A percentile compares a stretch with the other conserved stretches of the same genome.
Conservation (phyloP, 2,329 filamentous ascomycete genomes). For the Colletotrichum liriopes region DNA sequence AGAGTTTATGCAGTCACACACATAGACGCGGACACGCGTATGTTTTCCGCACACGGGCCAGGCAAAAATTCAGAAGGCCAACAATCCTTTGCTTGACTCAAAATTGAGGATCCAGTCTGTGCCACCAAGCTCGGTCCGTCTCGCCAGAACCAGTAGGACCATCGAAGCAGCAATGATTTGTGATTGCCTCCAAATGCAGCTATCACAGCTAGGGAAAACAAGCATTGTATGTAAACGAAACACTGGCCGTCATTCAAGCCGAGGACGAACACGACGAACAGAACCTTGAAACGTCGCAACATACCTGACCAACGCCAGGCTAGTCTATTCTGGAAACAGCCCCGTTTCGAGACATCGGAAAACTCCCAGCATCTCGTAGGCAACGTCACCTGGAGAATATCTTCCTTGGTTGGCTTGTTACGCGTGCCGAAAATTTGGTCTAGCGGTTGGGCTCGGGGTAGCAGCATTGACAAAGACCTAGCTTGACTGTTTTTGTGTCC, state of each 20-base stretch:
- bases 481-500: background rate
- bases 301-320: background rate
- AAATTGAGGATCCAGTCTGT: background rate
- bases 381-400: background rate
- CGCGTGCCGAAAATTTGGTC: background rate
- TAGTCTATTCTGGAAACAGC: too few relatives aligned
- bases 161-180: background rate
- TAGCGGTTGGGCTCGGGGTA: background rate
- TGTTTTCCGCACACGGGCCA: slow-evolving; percentile 4
- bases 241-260: background rate
- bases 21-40: background rate
- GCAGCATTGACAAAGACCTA: background rate
- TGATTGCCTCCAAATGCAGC: background rate
- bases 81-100: slow-evolving; percentile 19
- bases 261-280: background rate
- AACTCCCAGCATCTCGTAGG: background rate
- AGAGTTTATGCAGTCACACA: slow-evolving; percentile 25
- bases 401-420: background rate
- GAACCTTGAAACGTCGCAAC: background rate
- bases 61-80: background rate
- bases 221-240: too few relatives aligned
- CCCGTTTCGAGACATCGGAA: background rate
- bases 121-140: background rate
- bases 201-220: background rate
- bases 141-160: background rate